phyloP scores from a whole-genome alignment of 139 green algal genomes.

The Chloropicon primus region DNA sequence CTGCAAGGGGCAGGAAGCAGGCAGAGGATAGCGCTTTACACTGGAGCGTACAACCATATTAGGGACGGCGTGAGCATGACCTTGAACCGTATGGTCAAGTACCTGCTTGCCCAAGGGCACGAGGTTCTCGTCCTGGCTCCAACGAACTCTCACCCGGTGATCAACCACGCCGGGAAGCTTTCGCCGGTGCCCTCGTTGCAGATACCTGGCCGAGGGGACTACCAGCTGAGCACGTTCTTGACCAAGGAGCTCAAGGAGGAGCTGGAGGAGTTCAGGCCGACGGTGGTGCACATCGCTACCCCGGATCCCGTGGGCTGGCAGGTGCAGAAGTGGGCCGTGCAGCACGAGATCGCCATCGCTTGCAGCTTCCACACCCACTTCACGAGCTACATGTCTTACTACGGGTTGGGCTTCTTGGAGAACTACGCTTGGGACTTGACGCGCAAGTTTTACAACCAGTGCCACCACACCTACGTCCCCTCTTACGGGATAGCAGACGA shows the following conservation, averaged over 20 bases:
- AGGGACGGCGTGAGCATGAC: constrained; percentile 9
- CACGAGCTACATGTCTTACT: constrained; percentile 9
- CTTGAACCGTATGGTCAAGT: constrained; percentile 4
- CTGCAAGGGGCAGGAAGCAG: background rate
- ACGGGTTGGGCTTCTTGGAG: constrained; percentile 3
- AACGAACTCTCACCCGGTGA: background rate
- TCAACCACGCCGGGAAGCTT: constrained; percentile 5
- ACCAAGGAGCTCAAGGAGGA: background rate
- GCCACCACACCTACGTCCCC: constrained; percentile 8
- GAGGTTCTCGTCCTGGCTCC: constrained; percentile 3
- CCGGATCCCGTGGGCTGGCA: constrained; percentile 6
- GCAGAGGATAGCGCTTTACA: constrained; percentile 2
- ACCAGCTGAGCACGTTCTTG: constrained; percentile 3
- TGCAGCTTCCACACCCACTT: constrained; percentile 12
- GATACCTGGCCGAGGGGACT: background rate
- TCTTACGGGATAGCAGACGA: background rate
- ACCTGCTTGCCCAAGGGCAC: constrained; percentile 1
- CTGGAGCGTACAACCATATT: constrained; percentile 11
- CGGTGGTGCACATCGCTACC: constrained; percentile 11
- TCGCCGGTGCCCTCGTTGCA: constrained; percentile 5
- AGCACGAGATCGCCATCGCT: constrained; percentile 2
- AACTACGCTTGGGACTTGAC: background rate
- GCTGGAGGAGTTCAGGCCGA: constrained; percentile 5
- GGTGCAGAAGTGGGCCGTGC: constrained; percentile 2
- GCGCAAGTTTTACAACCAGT: constrained; percentile 2